These are phyloP conservation scores for Chrysoporthe puriensis DNA, from an alignment of 2,329 filamentous ascomycete species.

Conservation along the genomic window DNA sequence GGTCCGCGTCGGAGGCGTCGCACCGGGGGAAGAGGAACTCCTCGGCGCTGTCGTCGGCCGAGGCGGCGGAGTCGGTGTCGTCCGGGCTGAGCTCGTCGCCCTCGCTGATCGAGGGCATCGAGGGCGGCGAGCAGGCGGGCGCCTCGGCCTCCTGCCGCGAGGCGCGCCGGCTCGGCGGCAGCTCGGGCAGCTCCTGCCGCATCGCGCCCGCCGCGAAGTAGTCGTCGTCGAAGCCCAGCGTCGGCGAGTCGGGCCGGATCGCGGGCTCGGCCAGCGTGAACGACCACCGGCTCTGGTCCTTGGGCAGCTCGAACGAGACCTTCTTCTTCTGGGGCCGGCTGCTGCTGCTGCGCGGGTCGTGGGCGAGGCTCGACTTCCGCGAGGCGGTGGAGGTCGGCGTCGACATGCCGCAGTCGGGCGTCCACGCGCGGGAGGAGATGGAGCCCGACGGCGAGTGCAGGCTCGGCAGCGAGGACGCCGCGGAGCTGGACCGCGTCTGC, in stretches of 20 bases:
- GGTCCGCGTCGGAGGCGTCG: conserved; percentile 17
- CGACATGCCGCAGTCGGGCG: conserved; percentile 47
- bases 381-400: conserved; percentile 50
- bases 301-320: conserved; percentile 48
- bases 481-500: conserved; percentile 43
- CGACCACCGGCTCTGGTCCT: conserved; percentile 35
- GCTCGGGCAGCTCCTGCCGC: conserved; percentile 35
- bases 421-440: conserved; percentile 47
- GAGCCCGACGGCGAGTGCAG: conserved; percentile 53
- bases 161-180: conserved; percentile 29
- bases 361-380: conserved; percentile 39
- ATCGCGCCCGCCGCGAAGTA: conserved; percentile 36
- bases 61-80: conserved; percentile 20
- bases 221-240: conserved; percentile 57
- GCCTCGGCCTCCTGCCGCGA: conserved; percentile 19
- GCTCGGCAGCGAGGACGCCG: conserved; percentile 39
- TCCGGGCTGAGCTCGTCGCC: conserved; percentile 25
- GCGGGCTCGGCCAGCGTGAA: conserved; percentile 49
- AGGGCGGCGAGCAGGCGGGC: conserved; percentile 25
- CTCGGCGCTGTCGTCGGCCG: conserved; percentile 30
- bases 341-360: conserved; percentile 28
- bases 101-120: conserved; percentile 29
- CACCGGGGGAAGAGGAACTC: conserved; percentile 41
- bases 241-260: conserved; percentile 63
- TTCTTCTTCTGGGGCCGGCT: conserved; percentile 42